Percentiles rank a stretch among this genome's conserved stretches.
These are phyloP conservation scores for Sporopachydermia lactativora DNA, from an alignment of 805 yeast species.

Conservation along the genomic window DNA sequence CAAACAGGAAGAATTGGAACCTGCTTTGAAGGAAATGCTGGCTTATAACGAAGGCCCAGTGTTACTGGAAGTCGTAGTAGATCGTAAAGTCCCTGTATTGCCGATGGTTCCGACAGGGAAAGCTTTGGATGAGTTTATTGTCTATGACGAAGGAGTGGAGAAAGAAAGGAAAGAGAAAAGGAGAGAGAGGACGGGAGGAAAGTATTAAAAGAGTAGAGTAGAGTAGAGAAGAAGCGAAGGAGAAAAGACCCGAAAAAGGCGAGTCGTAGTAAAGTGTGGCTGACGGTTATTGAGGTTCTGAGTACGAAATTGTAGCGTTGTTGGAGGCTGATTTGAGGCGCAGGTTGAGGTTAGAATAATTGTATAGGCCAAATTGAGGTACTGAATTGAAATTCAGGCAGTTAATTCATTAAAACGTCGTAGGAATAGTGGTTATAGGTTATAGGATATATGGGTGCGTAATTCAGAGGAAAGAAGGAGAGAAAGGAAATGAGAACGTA, in stretches of 20 bases:
- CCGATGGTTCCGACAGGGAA: slow-evolving; percentile 98
- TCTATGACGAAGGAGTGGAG: slow-evolving; percentile 74
- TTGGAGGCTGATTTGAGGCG: neutral
- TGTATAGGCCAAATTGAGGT: too few species aligned
- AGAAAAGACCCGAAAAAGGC: too few species aligned
- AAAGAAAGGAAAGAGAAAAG: slow-evolving; percentile 54
- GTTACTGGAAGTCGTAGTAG: slow-evolving; percentile 79
- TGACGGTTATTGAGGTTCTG: neutral
- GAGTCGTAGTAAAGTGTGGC: too few species aligned
- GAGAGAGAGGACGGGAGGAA: slow-evolving; percentile 58
- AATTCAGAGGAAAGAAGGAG: too few species aligned
- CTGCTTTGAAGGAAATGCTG: slow-evolving; percentile 52
- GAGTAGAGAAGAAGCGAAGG: neutral
- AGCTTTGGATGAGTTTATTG: slow-evolving; percentile 84
- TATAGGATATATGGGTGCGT: too few species aligned
- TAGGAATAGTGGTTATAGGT: too few species aligned
- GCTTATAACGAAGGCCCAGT: slow-evolving; percentile 69
- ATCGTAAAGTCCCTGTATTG: slow-evolving; percentile 84
- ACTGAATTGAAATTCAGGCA: too few species aligned
- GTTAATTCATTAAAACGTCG: too few species aligned
- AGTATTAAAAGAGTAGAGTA: slow-evolving; percentile 32
- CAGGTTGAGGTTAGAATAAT: too few species aligned
- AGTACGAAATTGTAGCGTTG: neutral
- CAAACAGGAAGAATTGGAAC: slow-evolving; percentile 50
- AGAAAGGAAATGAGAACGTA: too few species aligned